A percentile compares a stretch with the other conserved stretches of the same genome.
Evolutionary conservation across 2,329 filamentous ascomycete genomes (phyloP).

Genomic region (Furcasterigmium sp.): DNA sequence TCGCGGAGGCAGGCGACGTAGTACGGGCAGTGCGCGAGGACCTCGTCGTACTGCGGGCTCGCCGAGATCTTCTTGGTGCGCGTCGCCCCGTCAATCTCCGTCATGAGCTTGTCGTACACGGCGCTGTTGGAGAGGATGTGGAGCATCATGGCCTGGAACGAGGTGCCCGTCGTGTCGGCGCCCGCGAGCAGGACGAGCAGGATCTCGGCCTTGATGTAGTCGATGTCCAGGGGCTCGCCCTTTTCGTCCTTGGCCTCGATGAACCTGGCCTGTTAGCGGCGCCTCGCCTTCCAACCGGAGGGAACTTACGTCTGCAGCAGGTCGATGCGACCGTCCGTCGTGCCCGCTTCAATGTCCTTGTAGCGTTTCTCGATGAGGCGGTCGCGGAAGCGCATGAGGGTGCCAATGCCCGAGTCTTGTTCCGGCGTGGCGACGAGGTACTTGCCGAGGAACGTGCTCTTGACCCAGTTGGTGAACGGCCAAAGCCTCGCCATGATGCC

Average conservation of each 20-base stretch:
- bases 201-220: conserved; percentile 48
- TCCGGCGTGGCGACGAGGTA: conserved; percentile 48
- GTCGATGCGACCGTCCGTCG: conserved; percentile 38
- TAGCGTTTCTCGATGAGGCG: conserved; percentile 42
- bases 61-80: conserved; percentile 22
- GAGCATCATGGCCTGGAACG: conserved; percentile 40
- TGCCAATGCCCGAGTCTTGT: conserved; percentile 48
- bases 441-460: conserved; percentile 43
- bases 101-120: conserved; percentile 40
- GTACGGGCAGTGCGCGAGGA: conserved; percentile 35
- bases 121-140: conserved; percentile 30
- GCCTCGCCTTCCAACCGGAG: background rate
- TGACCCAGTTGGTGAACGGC: conserved; percentile 50
- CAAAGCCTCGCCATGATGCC: conserved; percentile 46
- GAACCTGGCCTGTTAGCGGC: conserved; percentile 22
- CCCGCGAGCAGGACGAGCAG: conserved; percentile 46
- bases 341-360: conserved; percentile 39
- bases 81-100: conserved; percentile 34
- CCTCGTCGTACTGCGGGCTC: conserved; percentile 35
- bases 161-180: conserved; percentile 46
- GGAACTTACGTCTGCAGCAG: conserved; percentile 42
- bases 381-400: conserved; percentile 53
- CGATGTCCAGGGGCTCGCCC: conserved; percentile 38
- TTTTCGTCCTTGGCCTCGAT: conserved; percentile 37
- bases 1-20: conserved; percentile 46